Conservation (phyloP, 495 filamentous ascomycete genomes). For the Bacidia rubella region DNA sequence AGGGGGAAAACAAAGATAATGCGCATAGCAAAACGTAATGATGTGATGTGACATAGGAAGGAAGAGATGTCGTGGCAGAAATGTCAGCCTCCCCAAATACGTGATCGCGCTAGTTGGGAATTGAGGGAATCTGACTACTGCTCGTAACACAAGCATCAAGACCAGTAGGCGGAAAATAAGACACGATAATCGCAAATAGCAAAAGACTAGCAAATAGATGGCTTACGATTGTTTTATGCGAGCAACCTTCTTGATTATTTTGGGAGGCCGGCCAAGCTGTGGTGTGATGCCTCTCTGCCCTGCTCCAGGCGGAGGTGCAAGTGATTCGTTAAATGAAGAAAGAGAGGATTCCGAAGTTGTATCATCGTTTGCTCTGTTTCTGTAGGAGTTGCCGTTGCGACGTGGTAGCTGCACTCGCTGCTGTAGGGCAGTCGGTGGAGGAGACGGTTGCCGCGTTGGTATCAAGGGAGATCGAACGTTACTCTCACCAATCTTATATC, state of each 20-base stretch:
- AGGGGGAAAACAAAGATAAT: background rate
- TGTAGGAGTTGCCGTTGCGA: conserved; percentile 13
- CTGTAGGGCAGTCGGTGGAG: conserved; percentile 5
- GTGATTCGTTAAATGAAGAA: conserved; percentile 19
- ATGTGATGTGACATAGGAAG: too few species aligned
- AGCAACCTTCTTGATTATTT: conserved; percentile 41
- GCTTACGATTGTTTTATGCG: conserved; percentile 62
- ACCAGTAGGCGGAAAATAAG: too few species aligned
- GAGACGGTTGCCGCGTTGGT: conserved; percentile 2
- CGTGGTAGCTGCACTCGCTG: conserved; percentile 12
- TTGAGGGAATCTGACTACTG: too few species aligned
- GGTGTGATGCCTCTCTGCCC: conserved; percentile 47
- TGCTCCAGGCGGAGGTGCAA: conserved; percentile 23
- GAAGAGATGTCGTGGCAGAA: too few species aligned
- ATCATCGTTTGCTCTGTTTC: conserved; percentile 19
- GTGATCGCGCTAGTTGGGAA: too few species aligned
- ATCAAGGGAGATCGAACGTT: conserved; percentile 7
- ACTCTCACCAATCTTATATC: conserved; percentile 14
- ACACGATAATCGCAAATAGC: background rate
- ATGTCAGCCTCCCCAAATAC: too few species aligned
- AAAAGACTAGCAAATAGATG: background rate
- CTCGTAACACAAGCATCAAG: too few species aligned
- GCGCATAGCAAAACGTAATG: too few species aligned
- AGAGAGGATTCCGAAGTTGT: conserved; percentile 16
- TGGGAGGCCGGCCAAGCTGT: conserved; percentile 33